These are phyloP conservation scores for Suillus bovinus DNA, from an alignment of 768 basidiomycete species.

Conservation along the genomic window DNA sequence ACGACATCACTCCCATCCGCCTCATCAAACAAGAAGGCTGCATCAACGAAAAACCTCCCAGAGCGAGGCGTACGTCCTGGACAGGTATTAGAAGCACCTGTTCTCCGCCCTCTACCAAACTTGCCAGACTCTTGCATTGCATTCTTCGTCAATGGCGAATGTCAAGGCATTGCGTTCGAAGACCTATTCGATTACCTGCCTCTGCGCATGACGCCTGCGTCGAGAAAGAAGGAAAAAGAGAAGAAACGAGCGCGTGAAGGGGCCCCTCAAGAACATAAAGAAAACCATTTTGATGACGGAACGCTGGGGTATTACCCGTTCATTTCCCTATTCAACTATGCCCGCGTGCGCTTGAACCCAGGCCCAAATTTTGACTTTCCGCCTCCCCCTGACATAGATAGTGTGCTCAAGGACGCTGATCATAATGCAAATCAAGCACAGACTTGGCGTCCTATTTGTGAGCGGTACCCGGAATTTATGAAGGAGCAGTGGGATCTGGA, in stretches of 20 bases:
- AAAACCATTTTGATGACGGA: constrained; percentile 92
- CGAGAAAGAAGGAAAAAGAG: constrained; percentile 52
- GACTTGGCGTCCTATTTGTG: constrained; percentile 78
- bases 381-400: constrained; percentile 78
- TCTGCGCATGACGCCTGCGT: constrained; percentile 61
- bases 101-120: constrained; percentile 66
- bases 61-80: constrained; percentile 48
- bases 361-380: constrained; percentile 85
- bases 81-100: constrained; percentile 32
- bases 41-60: constrained; percentile 67
- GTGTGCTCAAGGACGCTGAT: constrained; percentile 44
- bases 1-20: constrained; percentile 57
- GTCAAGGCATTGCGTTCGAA: constrained; percentile 79
- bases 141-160: constrained; percentile 92
- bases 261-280: constrained; percentile 67
- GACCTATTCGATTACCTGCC: constrained; percentile 91
- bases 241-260: constrained; percentile 64
- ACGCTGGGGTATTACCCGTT: constrained; percentile 95
- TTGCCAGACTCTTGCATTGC: constrained; percentile 73
- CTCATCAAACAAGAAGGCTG: constrained; percentile 59
- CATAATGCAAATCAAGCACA: constrained; percentile 30
- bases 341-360: constrained; percentile 80
- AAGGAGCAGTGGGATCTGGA: constrained; percentile 80
- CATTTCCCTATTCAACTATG: constrained; percentile 91
- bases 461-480: constrained; percentile 86